Conservation (phyloP, 345 rosid species). For the Moricandia arvensis region DNA sequence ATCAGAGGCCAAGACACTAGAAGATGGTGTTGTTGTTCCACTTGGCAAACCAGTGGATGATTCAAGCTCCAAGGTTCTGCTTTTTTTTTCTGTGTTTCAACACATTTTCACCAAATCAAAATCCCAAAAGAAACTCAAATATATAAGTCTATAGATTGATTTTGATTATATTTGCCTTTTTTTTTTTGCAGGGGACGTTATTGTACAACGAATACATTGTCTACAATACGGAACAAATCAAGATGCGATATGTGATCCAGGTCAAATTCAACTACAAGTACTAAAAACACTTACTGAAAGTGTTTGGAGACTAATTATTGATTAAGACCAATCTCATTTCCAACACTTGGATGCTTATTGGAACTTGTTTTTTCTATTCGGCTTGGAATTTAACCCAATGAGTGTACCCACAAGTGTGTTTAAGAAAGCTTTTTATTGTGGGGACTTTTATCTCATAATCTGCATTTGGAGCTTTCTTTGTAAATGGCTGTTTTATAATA, state of each 20-base stretch:
- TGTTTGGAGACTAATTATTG: no score
- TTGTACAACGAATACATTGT: constrained; percentile 83
- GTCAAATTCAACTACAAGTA: constrained; percentile 60
- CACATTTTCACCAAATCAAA: not conserved
- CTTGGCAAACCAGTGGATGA: constrained; percentile 67
- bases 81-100: not conserved
- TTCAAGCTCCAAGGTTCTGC: constrained; percentile 34
- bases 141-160: not conserved
- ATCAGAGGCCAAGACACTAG: constrained; percentile 54
- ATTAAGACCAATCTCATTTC: not conserved
- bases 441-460: not conserved
- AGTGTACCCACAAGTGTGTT: not conserved
- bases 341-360: not conserved
- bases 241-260: constrained; percentile 75
- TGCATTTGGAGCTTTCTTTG: not conserved
- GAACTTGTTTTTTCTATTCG: not conserved
- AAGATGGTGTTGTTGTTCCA: constrained; percentile 71
- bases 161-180: not conserved
- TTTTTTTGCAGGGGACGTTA: constrained; percentile 55
- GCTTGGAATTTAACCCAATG: not conserved
- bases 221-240: constrained; percentile 81
- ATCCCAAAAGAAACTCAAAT: not conserved
- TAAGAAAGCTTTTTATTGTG: not conserved
- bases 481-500: not conserved
- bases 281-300: not conserved